phyloP scores from a whole-genome alignment of 2,329 filamentous ascomycete genomes.

The Lecanoromycetidae sp. region DNA sequence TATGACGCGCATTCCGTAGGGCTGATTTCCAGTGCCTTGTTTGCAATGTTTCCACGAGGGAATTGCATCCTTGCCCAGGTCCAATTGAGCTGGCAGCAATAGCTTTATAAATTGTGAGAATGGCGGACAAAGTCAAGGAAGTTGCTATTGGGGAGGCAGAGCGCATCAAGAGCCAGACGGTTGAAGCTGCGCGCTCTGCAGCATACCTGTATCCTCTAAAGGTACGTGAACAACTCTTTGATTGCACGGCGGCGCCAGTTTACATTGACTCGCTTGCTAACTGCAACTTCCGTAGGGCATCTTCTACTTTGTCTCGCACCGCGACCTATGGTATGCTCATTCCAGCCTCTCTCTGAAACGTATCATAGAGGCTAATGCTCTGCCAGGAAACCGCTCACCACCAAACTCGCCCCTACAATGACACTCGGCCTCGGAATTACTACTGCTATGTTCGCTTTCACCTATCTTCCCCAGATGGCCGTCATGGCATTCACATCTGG shows the following conservation, averaged over 20 bases:
- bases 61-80: not conserved
- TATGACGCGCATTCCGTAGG: slow-evolving; percentile 1
- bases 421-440: slow-evolving; percentile 62
- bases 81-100: not conserved
- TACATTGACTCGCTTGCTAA: slow-evolving; percentile 1
- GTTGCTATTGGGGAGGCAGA: slow-evolving; percentile 57
- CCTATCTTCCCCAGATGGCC: slow-evolving; percentile 74
- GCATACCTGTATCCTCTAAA: slow-evolving; percentile 81
- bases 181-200: slow-evolving; percentile 60
- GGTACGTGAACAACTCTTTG: slow-evolving; percentile 28
- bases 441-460: slow-evolving; percentile 71
- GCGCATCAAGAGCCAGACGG: slow-evolving; percentile 50
- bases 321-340: slow-evolving; percentile 37
- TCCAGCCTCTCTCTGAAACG: too few species aligned
- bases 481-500: slow-evolving; percentile 74
- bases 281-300: slow-evolving; percentile 38
- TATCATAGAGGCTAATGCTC: too few species aligned
- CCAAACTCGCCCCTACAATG: slow-evolving; percentile 50
- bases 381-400: slow-evolving; percentile 41
- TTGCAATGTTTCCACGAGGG: not conserved
- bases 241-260: not conserved
- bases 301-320: slow-evolving; percentile 46
- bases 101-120: slow-evolving; percentile 14
- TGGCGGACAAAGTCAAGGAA: slow-evolving; percentile 40
- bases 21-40: not conserved